These are phyloP conservation scores for Sugiyamaella chiloensis DNA, from an alignment of 805 yeast genomes.

Conservation along the genomic window DNA sequence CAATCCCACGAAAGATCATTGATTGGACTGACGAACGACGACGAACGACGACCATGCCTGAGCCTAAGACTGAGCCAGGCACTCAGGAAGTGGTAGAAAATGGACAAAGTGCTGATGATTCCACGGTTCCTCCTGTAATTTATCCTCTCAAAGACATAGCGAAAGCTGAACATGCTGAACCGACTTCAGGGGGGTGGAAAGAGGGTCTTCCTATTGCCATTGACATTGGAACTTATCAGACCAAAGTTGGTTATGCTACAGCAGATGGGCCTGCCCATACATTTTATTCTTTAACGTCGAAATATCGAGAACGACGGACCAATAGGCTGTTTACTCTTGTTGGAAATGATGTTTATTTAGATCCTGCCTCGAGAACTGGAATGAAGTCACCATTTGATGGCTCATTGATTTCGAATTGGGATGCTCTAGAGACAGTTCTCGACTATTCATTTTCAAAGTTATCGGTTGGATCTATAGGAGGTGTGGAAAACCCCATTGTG, in stretches of 20 bases:
- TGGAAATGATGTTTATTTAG: constrained; percentile 79
- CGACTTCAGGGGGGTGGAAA: constrained; percentile 49
- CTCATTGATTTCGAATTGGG: constrained; percentile 87
- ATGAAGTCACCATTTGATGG: constrained; percentile 86
- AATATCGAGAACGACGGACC: constrained; percentile 75
- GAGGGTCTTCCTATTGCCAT: constrained; percentile 74
- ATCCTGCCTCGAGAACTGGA: constrained; percentile 58
- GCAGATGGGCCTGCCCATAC: constrained; percentile 46
- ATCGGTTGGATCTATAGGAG: constrained; percentile 54
- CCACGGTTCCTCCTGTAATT: neutral
- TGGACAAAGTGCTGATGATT: no score
- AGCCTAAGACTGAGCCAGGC: no score
- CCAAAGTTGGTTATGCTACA: constrained; percentile 38
- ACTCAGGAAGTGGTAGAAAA: no score
- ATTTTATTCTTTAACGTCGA: constrained; percentile 67
- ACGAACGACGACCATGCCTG: no score
- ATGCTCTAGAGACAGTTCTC: constrained; percentile 71
- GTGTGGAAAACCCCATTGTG: constrained; percentile 73
- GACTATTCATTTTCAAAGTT: constrained; percentile 82
- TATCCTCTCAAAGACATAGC: constrained; percentile 30
- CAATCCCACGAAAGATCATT: no score
- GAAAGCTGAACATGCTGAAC: constrained; percentile 31
- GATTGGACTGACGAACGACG: no score
- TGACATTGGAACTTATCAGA: constrained; percentile 70
- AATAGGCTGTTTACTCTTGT: constrained; percentile 55